These are phyloP conservation scores for Ophiostoma himal-ulmi DNA, from an alignment of 2,329 filamentous ascomycete species.

Conservation along the genomic window DNA sequence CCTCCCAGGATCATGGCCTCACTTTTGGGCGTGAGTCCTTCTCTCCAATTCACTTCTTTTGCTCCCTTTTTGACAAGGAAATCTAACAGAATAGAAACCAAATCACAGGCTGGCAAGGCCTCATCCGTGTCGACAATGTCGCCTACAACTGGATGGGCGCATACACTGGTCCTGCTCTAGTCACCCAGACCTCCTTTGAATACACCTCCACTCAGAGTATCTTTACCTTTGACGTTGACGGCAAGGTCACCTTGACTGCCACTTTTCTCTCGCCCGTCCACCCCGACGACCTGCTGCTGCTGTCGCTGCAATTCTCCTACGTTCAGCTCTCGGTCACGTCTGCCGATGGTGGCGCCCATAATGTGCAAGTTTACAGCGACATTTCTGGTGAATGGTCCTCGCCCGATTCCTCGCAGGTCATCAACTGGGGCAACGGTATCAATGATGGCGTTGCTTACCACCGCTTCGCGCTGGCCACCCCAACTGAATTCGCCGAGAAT, in stretches of 20 bases:
- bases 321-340: slow-evolving; percentile 58
- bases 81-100: slow-evolving; percentile 39
- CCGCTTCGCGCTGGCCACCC: slow-evolving; percentile 53
- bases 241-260: slow-evolving; percentile 57
- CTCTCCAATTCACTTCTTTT: not conserved
- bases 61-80: not conserved
- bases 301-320: slow-evolving; percentile 67
- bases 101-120: slow-evolving; percentile 59
- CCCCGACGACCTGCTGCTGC: slow-evolving; percentile 58
- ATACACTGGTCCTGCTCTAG: slow-evolving; percentile 43
- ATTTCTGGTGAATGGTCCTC: slow-evolving; percentile 70
- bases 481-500: slow-evolving; percentile 62
- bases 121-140: slow-evolving; percentile 61
- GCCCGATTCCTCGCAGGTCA: slow-evolving; percentile 50
- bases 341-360: slow-evolving; percentile 55
- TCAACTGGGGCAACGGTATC: slow-evolving; percentile 57
- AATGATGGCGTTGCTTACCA: slow-evolving; percentile 55
- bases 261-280: slow-evolving; percentile 67
- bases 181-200: slow-evolving; percentile 57
- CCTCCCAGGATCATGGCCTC: slow-evolving; percentile 62
- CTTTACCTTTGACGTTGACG: slow-evolving; percentile 60
- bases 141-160: slow-evolving; percentile 64
- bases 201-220: slow-evolving; percentile 69
- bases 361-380: slow-evolving; percentile 66
- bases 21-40: slow-evolving; percentile 59